These are phyloP conservation scores for Pseudomassariella vexata DNA, from an alignment of 2,329 filamentous ascomycete genomes.

Conservation along the genomic window DNA sequence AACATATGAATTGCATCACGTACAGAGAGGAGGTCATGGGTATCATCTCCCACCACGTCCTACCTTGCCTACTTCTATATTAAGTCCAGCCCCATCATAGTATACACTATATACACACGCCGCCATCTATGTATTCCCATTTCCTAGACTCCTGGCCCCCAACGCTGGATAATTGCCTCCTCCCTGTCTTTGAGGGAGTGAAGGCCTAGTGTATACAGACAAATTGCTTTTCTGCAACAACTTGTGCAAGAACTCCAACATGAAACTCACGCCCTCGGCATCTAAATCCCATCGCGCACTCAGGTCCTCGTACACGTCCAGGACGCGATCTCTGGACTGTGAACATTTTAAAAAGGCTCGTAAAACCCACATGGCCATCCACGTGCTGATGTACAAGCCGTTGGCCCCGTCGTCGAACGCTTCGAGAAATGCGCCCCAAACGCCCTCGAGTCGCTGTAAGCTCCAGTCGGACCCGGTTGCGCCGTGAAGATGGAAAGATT, in stretches of 20 bases:
- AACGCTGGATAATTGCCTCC: conserved; percentile 1
- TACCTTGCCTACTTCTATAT: too few relatives aligned
- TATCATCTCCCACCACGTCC: too few relatives aligned
- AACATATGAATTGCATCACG: too few relatives aligned
- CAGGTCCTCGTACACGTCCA: conserved; percentile 49
- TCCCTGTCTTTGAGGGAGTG: too few relatives aligned
- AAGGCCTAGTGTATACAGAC: conserved; percentile 3
- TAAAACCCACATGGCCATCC: conserved; percentile 57
- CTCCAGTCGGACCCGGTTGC: conserved; percentile 64
- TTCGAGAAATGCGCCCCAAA: conserved; percentile 60
- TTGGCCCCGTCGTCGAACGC: conserved; percentile 42
- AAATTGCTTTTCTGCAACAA: conserved; percentile 28
- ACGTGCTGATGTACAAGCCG: conserved; percentile 48
- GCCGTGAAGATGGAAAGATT: conserved; percentile 70
- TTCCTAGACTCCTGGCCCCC: conserved; percentile 6
- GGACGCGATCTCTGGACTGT: conserved; percentile 37
- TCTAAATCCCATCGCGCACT: conserved; percentile 41
- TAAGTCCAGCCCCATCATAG: too few relatives aligned
- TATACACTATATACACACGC: background rate
- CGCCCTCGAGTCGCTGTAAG: conserved; percentile 56
- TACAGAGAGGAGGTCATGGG: too few relatives aligned
- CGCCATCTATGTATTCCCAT: conserved; percentile 4
- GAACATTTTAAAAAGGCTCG: conserved; percentile 59
- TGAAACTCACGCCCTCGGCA: conserved; percentile 34
- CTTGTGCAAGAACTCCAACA: conserved; percentile 38